A percentile compares a stretch with the other conserved stretches of the same genome.
phyloP scores from a whole-genome alignment of 768 basidiomycete genomes.

The Tylopilus sp. region DNA sequence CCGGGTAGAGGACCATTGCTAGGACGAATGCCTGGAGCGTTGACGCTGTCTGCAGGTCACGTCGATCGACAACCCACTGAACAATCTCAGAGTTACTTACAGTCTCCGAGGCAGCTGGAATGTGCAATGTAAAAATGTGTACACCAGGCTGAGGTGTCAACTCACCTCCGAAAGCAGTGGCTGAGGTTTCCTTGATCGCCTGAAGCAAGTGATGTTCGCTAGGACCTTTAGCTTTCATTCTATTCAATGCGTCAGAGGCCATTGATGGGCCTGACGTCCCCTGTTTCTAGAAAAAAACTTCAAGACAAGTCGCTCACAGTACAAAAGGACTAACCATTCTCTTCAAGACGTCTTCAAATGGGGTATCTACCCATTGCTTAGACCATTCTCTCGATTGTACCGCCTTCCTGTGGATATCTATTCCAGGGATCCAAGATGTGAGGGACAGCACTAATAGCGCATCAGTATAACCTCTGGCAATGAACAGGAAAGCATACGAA shows the following conservation, averaged over 20 bases:
- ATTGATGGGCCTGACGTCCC: constrained; percentile 14
- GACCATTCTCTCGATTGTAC: constrained; percentile 15
- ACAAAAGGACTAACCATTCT: constrained; percentile 10
- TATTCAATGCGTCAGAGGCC: constrained; percentile 13
- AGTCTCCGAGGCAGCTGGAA: constrained; percentile 18
- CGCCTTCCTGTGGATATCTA: constrained; percentile 26
- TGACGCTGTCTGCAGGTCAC: neutral
- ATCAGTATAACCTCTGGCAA: constrained; percentile 6
- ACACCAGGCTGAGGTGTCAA: neutral
- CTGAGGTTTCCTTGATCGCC: constrained; percentile 17
- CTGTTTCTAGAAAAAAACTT: constrained; percentile 4
- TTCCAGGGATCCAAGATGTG: constrained; percentile 30
- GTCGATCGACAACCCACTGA: constrained; percentile 33
- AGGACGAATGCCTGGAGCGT: too few relatives aligned
- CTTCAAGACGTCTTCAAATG: constrained; percentile 15
- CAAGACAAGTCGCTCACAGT: neutral
- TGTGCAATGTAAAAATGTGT: neutral
- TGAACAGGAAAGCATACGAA: neutral
- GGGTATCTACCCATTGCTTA: constrained; percentile 17
- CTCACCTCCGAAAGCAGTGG: constrained; percentile 21
- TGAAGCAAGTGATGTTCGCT: constrained; percentile 1
- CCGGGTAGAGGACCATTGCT: too few relatives aligned
- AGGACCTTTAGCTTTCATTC: constrained; percentile 1
- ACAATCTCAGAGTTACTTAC: too few relatives aligned
- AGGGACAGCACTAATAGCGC: constrained; percentile 22